phyloP scores from a whole-genome alignment of 768 basidiomycete genomes.

The Suillus lakei region DNA sequence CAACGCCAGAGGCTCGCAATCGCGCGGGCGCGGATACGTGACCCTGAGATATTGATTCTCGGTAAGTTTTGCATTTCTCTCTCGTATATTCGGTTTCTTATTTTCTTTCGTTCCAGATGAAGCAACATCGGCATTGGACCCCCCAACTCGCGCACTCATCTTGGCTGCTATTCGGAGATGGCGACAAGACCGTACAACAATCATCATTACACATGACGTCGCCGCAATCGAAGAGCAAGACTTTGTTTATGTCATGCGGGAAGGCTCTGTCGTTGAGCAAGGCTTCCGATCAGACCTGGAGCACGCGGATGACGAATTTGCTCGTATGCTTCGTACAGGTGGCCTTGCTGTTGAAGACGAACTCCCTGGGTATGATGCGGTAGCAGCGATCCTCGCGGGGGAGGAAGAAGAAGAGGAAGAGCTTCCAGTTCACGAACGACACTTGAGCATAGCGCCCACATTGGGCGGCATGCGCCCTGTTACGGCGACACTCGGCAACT shows the following conservation, averaged over 20 bases:
- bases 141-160: constrained; percentile 84
- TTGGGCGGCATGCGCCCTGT: constrained; percentile 51
- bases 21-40: constrained; percentile 81
- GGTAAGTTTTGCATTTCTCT: constrained; percentile 55
- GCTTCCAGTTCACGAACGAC: constrained; percentile 37
- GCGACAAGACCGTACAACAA: constrained; percentile 66
- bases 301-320: constrained; percentile 65
- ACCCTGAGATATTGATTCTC: constrained; percentile 89
- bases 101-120: constrained; percentile 55
- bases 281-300: constrained; percentile 87
- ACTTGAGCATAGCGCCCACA: constrained; percentile 46
- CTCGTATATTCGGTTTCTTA: not conserved
- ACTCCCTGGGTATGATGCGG: constrained; percentile 40
- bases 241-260: constrained; percentile 91
- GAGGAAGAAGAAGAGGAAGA: constrained; percentile 43
- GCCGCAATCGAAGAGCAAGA: constrained; percentile 75
- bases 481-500: constrained; percentile 61
- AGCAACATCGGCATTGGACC: constrained; percentile 84
- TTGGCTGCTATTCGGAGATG: constrained; percentile 73
- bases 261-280: constrained; percentile 78
- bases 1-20: constrained; percentile 92
- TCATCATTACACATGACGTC: constrained; percentile 88
- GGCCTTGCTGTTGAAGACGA: constrained; percentile 53
- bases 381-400: constrained; percentile 53
- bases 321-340: constrained; percentile 68